A percentile compares a stretch with the other conserved stretches of the same genome.
phyloP scores from a whole-genome alignment of 129 eudicot species.

The Tagetes erecta region DNA sequence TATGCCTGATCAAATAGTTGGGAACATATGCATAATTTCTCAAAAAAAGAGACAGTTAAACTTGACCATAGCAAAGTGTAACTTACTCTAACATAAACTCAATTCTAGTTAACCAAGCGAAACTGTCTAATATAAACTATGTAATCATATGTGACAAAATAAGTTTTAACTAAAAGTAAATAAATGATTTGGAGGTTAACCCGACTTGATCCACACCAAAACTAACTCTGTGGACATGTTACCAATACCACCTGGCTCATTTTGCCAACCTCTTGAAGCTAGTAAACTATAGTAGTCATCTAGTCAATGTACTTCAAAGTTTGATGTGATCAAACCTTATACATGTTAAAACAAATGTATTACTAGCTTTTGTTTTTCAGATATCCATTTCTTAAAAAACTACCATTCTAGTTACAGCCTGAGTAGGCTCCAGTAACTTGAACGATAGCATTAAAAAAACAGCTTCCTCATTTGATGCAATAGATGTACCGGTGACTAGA shows the following conservation, averaged over 20 bases:
- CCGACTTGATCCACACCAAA: not conserved
- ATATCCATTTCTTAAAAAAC: not conserved
- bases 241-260: not conserved
- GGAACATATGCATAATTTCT: not conserved
- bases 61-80: not conserved
- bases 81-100: not conserved
- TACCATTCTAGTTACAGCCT: not conserved
- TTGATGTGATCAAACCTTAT: not conserved
- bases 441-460: not conserved
- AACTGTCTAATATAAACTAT: not conserved
- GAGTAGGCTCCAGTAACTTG: slow-evolving; percentile 1
- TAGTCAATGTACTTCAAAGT: not conserved
- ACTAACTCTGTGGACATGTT: not conserved
- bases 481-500: slow-evolving; percentile 5
- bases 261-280: not conserved
- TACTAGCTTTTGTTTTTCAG: not conserved
- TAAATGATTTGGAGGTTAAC: not conserved
- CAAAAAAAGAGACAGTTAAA: not conserved
- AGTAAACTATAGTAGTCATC: too few species aligned
- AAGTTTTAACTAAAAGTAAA: not conserved
- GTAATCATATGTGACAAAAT: not conserved
- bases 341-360: not conserved
- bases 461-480: not conserved
- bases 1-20: not conserved
- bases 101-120: too few species aligned